Base-by-base conservation (phyloP, 2,329 filamentous ascomycete genomes). In the Penicillium griseofulvum region DNA sequence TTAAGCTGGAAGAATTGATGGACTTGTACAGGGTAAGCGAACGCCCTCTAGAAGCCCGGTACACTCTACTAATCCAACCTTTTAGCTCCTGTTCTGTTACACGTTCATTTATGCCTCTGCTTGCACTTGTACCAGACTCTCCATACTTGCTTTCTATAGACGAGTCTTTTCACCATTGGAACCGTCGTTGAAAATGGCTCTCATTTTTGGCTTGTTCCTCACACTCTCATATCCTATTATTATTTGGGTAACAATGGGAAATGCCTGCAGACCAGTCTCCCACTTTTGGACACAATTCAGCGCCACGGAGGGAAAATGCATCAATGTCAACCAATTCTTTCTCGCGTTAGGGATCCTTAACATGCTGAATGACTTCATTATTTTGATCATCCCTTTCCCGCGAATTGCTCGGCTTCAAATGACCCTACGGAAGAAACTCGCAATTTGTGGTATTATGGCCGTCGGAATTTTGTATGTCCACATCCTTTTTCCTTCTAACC, bases 271-370 rank as follows among this genome's bases (percentile, higher is more conserved):
- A 16, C 62, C 62, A 1, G 9, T 55, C 5, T 31, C 45, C 10
- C 55, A 49, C 36, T 62, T 61, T 47, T 64, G 62, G 62, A 60
- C 54, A 2, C 54, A 57, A 22, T 64, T 56, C 48, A 54, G 28
- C 14, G 52, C 42, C 8, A 26, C 47, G 3, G 34, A 42, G 17
- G 58, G 56, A 4, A 42, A 33, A 11, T 47, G 44, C 19, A 47
- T 47, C 31, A 17, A 47, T 6, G 22, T 36, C 19, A 11, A 24
- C 16, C 19, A 36, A 34, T 47, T 47, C 31, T 47, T 47, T n/a
- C 34, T 47, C 19, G 31, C 44, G 5, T 7, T 34, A n/a, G 44
- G 31, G 2, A 47, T 36, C 10, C 31, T 47, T 3, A 47, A 47
- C 14, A 47, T 47, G 44, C 29, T 36, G 5, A 47, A 47, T 26